Evolutionary conservation across 1,284 basidiomycete genomes (phyloP).

Genomic region (Cutaneotrichosporon sp.): DNA sequence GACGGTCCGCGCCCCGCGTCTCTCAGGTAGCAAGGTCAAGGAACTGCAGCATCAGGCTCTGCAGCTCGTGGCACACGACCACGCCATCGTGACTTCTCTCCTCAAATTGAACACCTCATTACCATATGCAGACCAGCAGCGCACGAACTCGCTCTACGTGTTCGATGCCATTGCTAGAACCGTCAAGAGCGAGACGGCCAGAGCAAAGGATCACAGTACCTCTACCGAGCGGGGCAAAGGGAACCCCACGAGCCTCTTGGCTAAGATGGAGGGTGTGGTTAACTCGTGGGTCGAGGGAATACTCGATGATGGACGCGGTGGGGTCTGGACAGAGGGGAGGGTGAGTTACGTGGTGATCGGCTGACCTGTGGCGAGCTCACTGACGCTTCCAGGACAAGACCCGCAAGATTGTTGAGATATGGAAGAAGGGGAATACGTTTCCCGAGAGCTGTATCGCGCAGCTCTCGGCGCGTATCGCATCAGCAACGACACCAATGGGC

Average conservation of each 20-base stretch:
- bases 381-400: slow-evolving; percentile 72
- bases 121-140: slow-evolving; percentile 53
- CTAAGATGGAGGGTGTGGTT: slow-evolving; percentile 77
- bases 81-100: slow-evolving; percentile 73
- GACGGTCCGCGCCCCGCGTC: slow-evolving; percentile 68
- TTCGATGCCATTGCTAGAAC: slow-evolving; percentile 84
- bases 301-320: slow-evolving; percentile 55
- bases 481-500: slow-evolving; percentile 1
- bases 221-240: slow-evolving; percentile 58
- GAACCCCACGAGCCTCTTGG: slow-evolving; percentile 66
- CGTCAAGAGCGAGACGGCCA: slow-evolving; percentile 63
- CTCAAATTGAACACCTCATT: slow-evolving; percentile 78
- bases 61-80: slow-evolving; percentile 71
- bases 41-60: slow-evolving; percentile 67
- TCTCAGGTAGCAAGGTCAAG: slow-evolving; percentile 77
- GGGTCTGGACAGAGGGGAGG: slow-evolving; percentile 62
- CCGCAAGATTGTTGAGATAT: slow-evolving; percentile 90
- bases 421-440: slow-evolving; percentile 82
- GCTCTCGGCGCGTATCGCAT: slow-evolving; percentile 14
- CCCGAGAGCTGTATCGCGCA: slow-evolving; percentile 52
- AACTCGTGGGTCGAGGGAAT: slow-evolving; percentile 79
- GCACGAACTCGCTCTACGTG: slow-evolving; percentile 79
- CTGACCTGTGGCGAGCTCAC: neutral
- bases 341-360: slow-evolving; percentile 56
- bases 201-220: slow-evolving; percentile 50